Base-by-base conservation (phyloP, 2,329 filamentous ascomycete species). In the Leptographium lundbergii region DNA sequence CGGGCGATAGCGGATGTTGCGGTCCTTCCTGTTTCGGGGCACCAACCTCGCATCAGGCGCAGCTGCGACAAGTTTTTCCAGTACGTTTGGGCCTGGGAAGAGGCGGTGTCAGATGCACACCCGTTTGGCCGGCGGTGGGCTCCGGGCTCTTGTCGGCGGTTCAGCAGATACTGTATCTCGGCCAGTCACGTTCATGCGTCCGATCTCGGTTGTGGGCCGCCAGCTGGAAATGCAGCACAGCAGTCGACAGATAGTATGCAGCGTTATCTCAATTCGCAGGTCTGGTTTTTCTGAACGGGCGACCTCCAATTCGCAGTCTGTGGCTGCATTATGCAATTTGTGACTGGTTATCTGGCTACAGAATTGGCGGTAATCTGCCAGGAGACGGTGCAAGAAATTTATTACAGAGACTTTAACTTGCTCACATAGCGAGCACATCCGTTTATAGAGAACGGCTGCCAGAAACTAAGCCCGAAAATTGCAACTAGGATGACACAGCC, bases 1-100 rank as follows among this genome's bases (percentile, higher is more conserved):
- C 54, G 58, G 48, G 54, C 42, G 58, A 60, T 54, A 54, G 36
- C 54, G 54, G 51, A 47, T 45, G 54, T 29, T 10, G 10, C 9
- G 14, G 42, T 45, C 51, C 19, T 27, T 34, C 32, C 51, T 54
- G 27, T 22, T 52, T 52, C 25, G 25, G 45, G 45, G 22, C 19
- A 48, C 22, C 45, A 9, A 48, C n/a, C 22, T 24, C n/a, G 32
- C 50, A 29, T 25, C 25, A 52, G 19, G 14, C n/a, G 22, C 19
- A 17, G 45, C 45, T 24, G 45, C n/a, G 13, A 17, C 6, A 24
- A 24, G n/a, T n/a, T 48, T 24, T 13, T 48, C 22, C 45, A 22
- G n/a, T 48, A 9, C 11, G 13, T 39, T 17, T 17, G 13, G 1
- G 36, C 36, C 36, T 17, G 14, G 14, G 36, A 39, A 39, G 36